These are phyloP conservation scores for Melanomma pulvis-pyrius DNA, from an alignment of 495 filamentous ascomycete genomes.

Conservation along the genomic window DNA sequence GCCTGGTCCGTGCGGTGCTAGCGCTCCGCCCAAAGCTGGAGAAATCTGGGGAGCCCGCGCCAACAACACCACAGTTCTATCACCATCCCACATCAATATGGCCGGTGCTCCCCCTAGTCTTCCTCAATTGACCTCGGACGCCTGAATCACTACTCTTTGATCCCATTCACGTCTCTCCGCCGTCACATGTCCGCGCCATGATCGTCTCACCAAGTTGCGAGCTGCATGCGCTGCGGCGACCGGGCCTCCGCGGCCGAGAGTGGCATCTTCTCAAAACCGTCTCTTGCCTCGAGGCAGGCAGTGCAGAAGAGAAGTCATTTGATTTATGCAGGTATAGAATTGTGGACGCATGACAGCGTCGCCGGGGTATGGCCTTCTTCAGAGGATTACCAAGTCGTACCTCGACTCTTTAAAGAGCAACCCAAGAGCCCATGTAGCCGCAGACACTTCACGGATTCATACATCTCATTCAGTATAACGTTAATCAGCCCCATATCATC, in stretches of 20 bases:
- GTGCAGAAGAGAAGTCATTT: not conserved
- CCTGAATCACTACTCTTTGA: not conserved
- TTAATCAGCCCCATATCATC: no score
- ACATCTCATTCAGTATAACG: no score
- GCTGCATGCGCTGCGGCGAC: not conserved
- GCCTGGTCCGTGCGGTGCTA: not conserved
- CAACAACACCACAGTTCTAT: not conserved
- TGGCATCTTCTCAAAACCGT: not conserved
- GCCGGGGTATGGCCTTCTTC: not conserved
- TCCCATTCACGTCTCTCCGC: not conserved
- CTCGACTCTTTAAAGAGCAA: not conserved
- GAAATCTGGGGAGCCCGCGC: constrained; percentile 14
- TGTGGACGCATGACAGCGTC: not conserved
- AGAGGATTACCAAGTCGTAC: not conserved
- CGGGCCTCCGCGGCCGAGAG: not conserved
- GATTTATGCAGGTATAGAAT: no score
- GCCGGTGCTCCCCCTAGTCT: not conserved
- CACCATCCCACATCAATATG: not conserved
- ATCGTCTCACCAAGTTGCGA: not conserved
- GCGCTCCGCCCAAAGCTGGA: not conserved
- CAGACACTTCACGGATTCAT: no score
- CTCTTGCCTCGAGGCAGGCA: not conserved
- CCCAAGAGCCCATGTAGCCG: not conserved
- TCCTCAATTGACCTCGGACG: not conserved
- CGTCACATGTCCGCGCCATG: not conserved